Conservation (phyloP, 768 basidiomycete genomes). For the Lactarius evosmus region DNA sequence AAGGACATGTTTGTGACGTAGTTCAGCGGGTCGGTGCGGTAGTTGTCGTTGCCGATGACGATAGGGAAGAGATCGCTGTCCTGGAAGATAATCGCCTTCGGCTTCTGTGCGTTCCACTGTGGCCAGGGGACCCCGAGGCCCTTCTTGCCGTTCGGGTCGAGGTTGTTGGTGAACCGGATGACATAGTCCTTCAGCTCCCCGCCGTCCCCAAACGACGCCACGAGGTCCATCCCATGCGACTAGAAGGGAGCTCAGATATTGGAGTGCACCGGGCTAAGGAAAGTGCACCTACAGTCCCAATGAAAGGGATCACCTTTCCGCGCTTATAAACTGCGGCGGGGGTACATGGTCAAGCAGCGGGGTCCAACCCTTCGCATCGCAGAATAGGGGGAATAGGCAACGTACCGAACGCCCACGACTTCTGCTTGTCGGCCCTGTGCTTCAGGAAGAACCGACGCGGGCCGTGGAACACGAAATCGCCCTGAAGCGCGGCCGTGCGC, state of each 20-base stretch:
- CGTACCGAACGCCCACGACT: slow-evolving; percentile 24
- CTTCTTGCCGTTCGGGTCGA: slow-evolving; percentile 24
- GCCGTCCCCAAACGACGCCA: neutral
- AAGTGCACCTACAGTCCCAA: slow-evolving; percentile 20
- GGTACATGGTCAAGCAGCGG: neutral
- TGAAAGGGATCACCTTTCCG: slow-evolving; percentile 9
- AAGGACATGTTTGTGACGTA: slow-evolving; percentile 20
- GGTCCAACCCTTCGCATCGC: neutral
- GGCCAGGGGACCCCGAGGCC: slow-evolving; percentile 22
- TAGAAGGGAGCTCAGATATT: slow-evolving; percentile 2
- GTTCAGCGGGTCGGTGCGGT: slow-evolving; percentile 15
- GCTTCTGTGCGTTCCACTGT: slow-evolving; percentile 15
- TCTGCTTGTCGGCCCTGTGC: slow-evolving; percentile 17
- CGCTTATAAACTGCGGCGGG: slow-evolving; percentile 26
- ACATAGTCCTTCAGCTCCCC: slow-evolving; percentile 25
- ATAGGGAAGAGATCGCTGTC: slow-evolving; percentile 13
- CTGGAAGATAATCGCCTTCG: slow-evolving; percentile 18
- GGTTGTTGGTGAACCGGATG: slow-evolving; percentile 19
- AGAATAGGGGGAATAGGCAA: neutral
- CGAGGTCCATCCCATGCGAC: slow-evolving; percentile 14
- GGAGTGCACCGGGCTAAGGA: neutral
- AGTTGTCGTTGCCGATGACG: slow-evolving; percentile 15
- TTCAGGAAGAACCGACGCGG: slow-evolving; percentile 26
- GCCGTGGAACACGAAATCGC: slow-evolving; percentile 26
- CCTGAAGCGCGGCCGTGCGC: slow-evolving; percentile 24